Base-by-base conservation (phyloP, 2,329 filamentous ascomycete genomes). In the Calonectria multiphialidica region DNA sequence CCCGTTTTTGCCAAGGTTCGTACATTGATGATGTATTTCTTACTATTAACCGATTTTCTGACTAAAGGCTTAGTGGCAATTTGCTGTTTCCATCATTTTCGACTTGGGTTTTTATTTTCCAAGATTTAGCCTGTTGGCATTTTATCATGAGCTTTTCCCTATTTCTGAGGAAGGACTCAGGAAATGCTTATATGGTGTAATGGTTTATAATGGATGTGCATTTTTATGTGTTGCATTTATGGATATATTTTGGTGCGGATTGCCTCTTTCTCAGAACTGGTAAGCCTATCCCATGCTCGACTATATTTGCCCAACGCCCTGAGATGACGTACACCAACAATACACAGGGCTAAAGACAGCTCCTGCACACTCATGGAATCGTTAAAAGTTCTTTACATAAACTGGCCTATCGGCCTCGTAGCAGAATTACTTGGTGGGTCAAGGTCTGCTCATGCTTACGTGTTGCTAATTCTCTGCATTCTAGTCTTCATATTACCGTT, bases 71-170 rank as follows among this genome's bases (percentile, higher is more conserved):
- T 8, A 65, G 62, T 65, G 62, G 45, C 12, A 49, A 18, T 65
- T 28, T 50, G 21, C 30, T 37, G 12, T 49, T 18, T 16, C 15
- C 6, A 18, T 50, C 3, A 25, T 65, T 6, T 50, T 50, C n/a
- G 62, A 65, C 16, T 28, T 50, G 21, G 44, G 62, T 2, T 65
- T 50, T 50, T 65, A 65, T 37, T 65, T 65, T 28, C 62, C 62
- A 37, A 37, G 62, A 50, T 65, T 65, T n/a, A 65, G 62, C 15
- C 21, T 65, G 6, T 33, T 65, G 15, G 62, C 62, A 8, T 65
- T 65, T 23, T 65, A 65, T n/a, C 18, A 65, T 23, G 62, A 65
- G 23, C 62, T 65, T 35, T 65, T 65, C 9, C 62, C 62, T 6
- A 30, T 65, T 40, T 65, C 62, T 18, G 62, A 65, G 33, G 8